Base-by-base conservation (phyloP, 2,329 filamentous ascomycete species). In the Bipolaris sorokiniana region DNA sequence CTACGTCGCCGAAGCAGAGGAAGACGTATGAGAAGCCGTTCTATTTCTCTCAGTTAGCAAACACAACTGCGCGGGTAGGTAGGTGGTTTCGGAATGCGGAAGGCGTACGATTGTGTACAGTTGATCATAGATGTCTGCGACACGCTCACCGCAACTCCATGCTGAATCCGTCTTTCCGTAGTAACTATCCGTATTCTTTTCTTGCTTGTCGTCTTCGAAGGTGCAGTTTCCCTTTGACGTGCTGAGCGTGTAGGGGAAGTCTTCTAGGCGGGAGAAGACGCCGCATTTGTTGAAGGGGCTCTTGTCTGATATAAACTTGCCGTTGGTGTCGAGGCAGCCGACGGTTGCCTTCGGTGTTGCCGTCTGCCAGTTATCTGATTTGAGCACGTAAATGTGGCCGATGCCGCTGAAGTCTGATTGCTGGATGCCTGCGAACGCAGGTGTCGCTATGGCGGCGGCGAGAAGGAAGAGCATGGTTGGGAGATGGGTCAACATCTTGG, bases 71-170 rank as follows among this genome's bases (percentile, higher is more conserved):
- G n/a, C n/a, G n/a, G n/a, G n/a, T n/a, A n/a, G n/a, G n/a, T n/a
- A n/a, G n/a, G n/a, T n/a, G n/a, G n/a, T n/a, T n/a, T n/a, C n/a
- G n/a, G n/a, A n/a, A n/a, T n/a, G n/a, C n/a, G n/a, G n/a, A n/a
- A n/a, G n/a, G n/a, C n/a, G 7, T 58, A 75, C 73, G 7, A 75
- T 65, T 0, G 70, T 74, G 34, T 74, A 74, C 4, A 75, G 26
- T 20, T 65, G 61, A 36, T 75, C 72, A 33, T 69, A 69, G 3
- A 72, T 67, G 0, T 56, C 57, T 1, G 63, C 53, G 6, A 44
- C 42, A 20, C 63, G 63, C 4, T 59, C 58, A 6, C 58, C 58
- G 45, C 73, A 75, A 11, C 54, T 68, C 66, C 66, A 74, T 1
- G 72, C 73, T 46, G 65, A 52, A 46, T 74, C 71, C 0, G 10